These are phyloP conservation scores for Alternaria panax DNA, from an alignment of 2,329 filamentous ascomycete species.

Conservation along the genomic window DNA sequence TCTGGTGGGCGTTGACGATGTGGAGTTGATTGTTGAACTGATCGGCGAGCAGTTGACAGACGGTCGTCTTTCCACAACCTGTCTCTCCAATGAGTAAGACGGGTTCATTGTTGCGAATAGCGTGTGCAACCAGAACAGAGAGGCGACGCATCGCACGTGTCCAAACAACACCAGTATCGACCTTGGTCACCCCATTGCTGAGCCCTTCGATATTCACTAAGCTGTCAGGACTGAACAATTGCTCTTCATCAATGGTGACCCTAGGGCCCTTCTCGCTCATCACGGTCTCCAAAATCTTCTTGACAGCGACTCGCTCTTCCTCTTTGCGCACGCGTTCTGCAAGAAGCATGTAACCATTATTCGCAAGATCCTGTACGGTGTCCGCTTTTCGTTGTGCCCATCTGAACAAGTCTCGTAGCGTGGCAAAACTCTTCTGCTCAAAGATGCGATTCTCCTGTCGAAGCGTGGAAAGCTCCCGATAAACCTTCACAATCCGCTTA, in stretches of 20 bases:
- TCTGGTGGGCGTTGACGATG: conserved; percentile 97
- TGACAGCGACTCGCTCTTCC: conserved; percentile 85
- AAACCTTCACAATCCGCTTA: conserved; percentile 87
- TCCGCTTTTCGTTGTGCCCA: conserved; percentile 90
- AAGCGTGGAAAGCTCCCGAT: conserved; percentile 87
- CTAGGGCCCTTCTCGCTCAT: conserved; percentile 68
- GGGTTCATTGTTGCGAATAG: conserved; percentile 88
- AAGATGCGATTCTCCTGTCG: conserved; percentile 91
- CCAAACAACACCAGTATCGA: conserved; percentile 73
- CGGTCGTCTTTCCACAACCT: conserved; percentile 96
- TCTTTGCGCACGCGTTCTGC: conserved; percentile 92
- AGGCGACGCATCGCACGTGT: conserved; percentile 92
- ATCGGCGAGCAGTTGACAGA: conserved; percentile 90
- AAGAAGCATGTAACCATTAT: conserved; percentile 95
- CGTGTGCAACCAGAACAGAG: conserved; percentile 86
- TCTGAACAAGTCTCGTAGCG: conserved; percentile 90
- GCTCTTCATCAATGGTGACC: conserved; percentile 76
- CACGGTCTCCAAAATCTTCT: conserved; percentile 84
- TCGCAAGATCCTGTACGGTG: conserved; percentile 84
- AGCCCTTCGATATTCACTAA: conserved; percentile 47
- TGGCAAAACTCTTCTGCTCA: conserved; percentile 97
- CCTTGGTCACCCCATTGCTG: conserved; percentile 34
- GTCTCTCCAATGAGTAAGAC: conserved; percentile 96
- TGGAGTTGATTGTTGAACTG: conserved; percentile 77
- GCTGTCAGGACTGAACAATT: conserved; percentile 68